These are phyloP conservation scores for Pythium dissotocum DNA, from an alignment of 352 stramenopile species.

Conservation along the genomic window DNA sequence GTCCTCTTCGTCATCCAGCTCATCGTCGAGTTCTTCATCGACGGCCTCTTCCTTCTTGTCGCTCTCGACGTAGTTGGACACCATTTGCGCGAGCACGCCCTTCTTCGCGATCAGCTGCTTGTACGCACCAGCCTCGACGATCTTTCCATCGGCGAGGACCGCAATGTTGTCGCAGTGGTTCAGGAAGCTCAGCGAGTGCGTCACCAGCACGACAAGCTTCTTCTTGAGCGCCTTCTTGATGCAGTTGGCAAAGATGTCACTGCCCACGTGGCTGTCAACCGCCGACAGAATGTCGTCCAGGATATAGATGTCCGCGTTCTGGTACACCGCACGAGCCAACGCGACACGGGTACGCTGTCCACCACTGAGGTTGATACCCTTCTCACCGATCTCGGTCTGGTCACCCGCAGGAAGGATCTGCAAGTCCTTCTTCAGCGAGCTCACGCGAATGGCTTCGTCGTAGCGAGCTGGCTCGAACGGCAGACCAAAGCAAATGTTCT, in stretches of 20 bases:
- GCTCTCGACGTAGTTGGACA: constrained; percentile 63
- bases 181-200: constrained; percentile 85
- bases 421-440: constrained; percentile 87
- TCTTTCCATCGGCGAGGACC: constrained; percentile 57
- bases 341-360: constrained; percentile 94
- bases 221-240: constrained; percentile 84
- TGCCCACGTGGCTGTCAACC: constrained; percentile 96
- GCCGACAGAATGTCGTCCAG: constrained; percentile 96
- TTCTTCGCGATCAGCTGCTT: constrained; percentile 59
- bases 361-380: constrained; percentile 97
- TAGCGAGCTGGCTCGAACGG: constrained; percentile 43
- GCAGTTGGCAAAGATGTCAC: constrained; percentile 94
- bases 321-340: constrained; percentile 94
- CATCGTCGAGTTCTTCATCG: constrained; percentile 28
- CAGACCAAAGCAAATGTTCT: constrained; percentile 52
- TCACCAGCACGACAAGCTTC: constrained; percentile 94
- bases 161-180: constrained; percentile 60
- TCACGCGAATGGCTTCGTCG: constrained; percentile 52
- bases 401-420: constrained; percentile 91
- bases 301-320: constrained; percentile 93
- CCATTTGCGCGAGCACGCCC: constrained; percentile 55
- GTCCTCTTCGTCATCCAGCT: constrained; percentile 40
- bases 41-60: constrained; percentile 50
- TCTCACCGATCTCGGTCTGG: constrained; percentile 97
- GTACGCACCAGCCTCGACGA: constrained; percentile 63